Percentiles rank a stretch among this genome's conserved stretches.
These are phyloP conservation scores for Aspergillus phoenicis DNA, from an alignment of 2,329 filamentous ascomycete species.

Conservation along the genomic window DNA sequence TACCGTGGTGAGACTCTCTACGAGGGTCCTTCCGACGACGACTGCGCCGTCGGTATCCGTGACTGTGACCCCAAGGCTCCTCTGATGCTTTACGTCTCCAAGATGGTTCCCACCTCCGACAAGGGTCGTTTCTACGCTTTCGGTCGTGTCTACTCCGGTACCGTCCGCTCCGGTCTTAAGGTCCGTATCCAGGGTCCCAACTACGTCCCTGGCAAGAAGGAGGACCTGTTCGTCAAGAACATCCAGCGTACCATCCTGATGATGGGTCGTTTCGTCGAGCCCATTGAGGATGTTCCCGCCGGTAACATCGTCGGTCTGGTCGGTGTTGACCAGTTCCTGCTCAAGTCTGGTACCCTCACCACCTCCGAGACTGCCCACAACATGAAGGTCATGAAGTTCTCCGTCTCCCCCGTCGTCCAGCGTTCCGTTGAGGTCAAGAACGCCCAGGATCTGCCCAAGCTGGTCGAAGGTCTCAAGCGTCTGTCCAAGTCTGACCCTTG, in stretches of 20 bases:
- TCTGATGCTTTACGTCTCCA: constrained; percentile 99
- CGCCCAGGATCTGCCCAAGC: constrained; percentile 98
- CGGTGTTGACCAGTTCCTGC: constrained; percentile 99
- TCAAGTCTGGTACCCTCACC: constrained; percentile 99
- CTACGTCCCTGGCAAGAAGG: constrained; percentile 98
- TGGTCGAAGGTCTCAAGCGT: constrained; percentile 99
- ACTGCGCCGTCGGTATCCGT: constrained; percentile 92
- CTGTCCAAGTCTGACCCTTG: constrained; percentile 99
- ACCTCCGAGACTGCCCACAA: constrained; percentile 98
- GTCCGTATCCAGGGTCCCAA: constrained; percentile 99
- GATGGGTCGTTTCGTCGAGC: constrained; percentile 99
- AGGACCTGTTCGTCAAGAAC: constrained; percentile 98
- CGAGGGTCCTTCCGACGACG: constrained; percentile 93
- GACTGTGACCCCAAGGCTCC: constrained; percentile 97
- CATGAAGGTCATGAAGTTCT: constrained; percentile 99
- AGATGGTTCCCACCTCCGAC: constrained; percentile 99
- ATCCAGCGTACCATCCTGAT: constrained; percentile 99
- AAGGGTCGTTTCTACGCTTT: constrained; percentile 99
- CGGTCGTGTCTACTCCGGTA: constrained; percentile 99
- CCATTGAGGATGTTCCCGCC: constrained; percentile 97
- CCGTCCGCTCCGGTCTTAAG: constrained; percentile 95
- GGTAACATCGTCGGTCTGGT: constrained; percentile 99
- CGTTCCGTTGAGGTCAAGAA: constrained; percentile 99
- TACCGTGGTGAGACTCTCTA: constrained; percentile 99
- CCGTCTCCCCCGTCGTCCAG: constrained; percentile 97